Evolutionary conservation across 2,329 filamentous ascomycete genomes (phyloP), one percentile per base, ranked within the genome.

Genomic region (Claviceps sp.): DNA sequence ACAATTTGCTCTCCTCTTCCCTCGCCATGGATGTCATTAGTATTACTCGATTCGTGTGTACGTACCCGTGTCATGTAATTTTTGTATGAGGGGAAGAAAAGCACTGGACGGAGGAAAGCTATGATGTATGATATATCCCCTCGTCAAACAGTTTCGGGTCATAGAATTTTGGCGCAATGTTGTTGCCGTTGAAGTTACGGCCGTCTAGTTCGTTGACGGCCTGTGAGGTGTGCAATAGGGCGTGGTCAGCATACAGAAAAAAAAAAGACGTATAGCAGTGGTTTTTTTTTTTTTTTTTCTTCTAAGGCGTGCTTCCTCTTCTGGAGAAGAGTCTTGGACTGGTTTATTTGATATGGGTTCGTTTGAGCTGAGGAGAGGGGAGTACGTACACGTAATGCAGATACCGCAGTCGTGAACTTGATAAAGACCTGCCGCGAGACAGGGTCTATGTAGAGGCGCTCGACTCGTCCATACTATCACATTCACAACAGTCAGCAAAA

Each of bases 151-250:
- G 86, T 45, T 91, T 88, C 5, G 74, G 74, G 60, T 94, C 81
- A 65, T 86, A 97, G 64, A 90, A 97, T 49, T 77, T 79, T 0
- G 90, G 87, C n/a, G 74, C 71, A 52, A 97, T 94, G 11, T 76
- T 74, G 64, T 95, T 95, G 4, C 87, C 90, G 57, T 89, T 90
- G 66, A 97, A 97, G 16, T 88, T 78, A 50, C 89, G 82, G 16
- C 89, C 89, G 61, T 95, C 82, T 42, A 95, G 78, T 11, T 88
- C 88, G 64, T 93, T 94, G 49, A 97, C 88, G 49, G 91, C 91
- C 84, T 90, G 20, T 6, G 16, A n/a, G 8, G 14, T 13, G 14
- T 11, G 13, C 84, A 90, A 17, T 6, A 2, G 11, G 23, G 22
- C 5, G 5, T 4, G 5, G 20, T 44, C 9, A 26, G 42, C 22